Evolutionary conservation across 164 flowering plant genomes (phyloP), one percentile per base, ranked within the genome.

Genomic region (Magnolia kwangsiensis): DNA sequence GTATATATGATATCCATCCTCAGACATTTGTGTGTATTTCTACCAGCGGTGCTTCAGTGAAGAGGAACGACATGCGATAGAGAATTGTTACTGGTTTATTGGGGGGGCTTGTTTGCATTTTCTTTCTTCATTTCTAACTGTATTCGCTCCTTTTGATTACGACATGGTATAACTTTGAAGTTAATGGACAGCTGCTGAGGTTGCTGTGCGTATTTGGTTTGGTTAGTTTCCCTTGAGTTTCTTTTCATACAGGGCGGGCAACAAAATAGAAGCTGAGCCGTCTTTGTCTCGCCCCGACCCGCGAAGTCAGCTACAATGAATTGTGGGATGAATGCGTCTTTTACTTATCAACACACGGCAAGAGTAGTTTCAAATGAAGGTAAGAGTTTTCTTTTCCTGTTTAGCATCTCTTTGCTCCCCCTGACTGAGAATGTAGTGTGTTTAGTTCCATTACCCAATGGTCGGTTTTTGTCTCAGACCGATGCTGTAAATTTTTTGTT

Each of bases 71-170:
- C 20, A 27, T 24, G 31, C 71, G 2, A 16, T 24, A 67, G 29
- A 1, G 29, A 67, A 67, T n/a, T 31, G 49, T 67, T 67, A 67
- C 19, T 67, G 50, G 50, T 67, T 67, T 29, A 67, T 67, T 67
- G 71, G 71, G 71, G 71, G 68, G 68, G 27, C 20, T 31, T 67
- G 14, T 67, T 24, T 29, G 37, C 24, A 13, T 67, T 67, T 13
- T 31, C 45, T 29, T 20, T n/a, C 20, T 63, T 23, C 24, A 14
- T 7, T 67, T 67, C 50, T 67, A 24, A 6, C 16, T 18, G 31
- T 67, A 24, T 31, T 31, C 5, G 21, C 21, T 65, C 27, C 50
- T 31, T 31, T 31, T 18, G n/a, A 31, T 67, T 67, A 4, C 31
- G 9, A 37, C 49, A 27, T 67, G 50, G 45, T 67, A 65, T 55